These are phyloP conservation scores for Acacia pycnantha DNA, from an alignment of 331 rosid genomes.

Conservation along the genomic window DNA sequence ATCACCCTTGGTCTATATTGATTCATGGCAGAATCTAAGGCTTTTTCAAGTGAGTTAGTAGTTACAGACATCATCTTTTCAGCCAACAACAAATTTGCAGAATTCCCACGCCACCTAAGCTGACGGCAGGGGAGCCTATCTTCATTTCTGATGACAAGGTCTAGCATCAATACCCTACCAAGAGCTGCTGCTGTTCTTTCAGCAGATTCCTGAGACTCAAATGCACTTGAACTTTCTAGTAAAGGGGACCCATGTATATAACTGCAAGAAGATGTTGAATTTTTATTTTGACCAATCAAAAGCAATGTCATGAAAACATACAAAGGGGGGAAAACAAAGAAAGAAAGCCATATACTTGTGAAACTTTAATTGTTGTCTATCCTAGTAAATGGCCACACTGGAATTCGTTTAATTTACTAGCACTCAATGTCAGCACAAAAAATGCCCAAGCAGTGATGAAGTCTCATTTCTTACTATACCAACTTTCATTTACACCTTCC, in stretches of 20 bases:
- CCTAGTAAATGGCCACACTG: not conserved
- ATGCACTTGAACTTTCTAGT: slow-evolving; percentile 72
- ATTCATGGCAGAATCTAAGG: slow-evolving; percentile 64
- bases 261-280: slow-evolving; percentile 49
- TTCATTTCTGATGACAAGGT: slow-evolving; percentile 94
- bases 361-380: not conserved
- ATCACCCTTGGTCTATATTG: slow-evolving; percentile 63
- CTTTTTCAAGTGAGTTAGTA: slow-evolving; percentile 56
- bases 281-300: slow-evolving; percentile 24
- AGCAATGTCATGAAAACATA: not conserved
- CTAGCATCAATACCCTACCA: slow-evolving; percentile 88
- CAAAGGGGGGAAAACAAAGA: not conserved
- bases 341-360: not conserved
- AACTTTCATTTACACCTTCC: not conserved
- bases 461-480: slow-evolving; percentile 20
- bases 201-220: slow-evolving; percentile 64
- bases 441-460: not conserved
- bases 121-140: slow-evolving; percentile 93
- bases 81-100: slow-evolving; percentile 81
- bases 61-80: slow-evolving; percentile 54
- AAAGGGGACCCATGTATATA: slow-evolving; percentile 93
- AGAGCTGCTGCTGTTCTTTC: slow-evolving; percentile 79
- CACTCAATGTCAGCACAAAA: slow-evolving; percentile 5
- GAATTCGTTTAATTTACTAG: slow-evolving; percentile 12
- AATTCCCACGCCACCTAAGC: slow-evolving; percentile 96